A percentile compares a stretch with the other conserved stretches of the same genome.
These are phyloP conservation scores for Fusarium multiceps DNA, from an alignment of 2,329 filamentous ascomycete species.

Conservation along the genomic window DNA sequence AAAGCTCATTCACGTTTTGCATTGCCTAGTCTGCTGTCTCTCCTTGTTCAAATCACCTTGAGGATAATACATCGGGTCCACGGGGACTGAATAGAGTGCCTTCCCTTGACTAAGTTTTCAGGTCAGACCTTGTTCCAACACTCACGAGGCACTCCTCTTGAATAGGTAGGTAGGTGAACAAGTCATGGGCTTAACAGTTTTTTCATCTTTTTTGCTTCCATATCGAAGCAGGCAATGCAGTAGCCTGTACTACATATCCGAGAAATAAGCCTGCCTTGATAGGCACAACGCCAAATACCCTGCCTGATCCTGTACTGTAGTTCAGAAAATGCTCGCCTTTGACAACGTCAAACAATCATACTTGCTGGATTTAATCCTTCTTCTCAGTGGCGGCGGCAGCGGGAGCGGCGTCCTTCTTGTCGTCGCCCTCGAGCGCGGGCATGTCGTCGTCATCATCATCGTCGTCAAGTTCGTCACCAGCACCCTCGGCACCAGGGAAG, in stretches of 20 bases:
- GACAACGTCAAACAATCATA: slow-evolving; percentile 33
- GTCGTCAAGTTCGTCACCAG: slow-evolving; percentile 61
- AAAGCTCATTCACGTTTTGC: not conserved
- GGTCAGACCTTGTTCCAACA: not conserved
- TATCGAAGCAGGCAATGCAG: slow-evolving; percentile 39
- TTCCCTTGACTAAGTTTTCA: not conserved
- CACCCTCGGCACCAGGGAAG: slow-evolving; percentile 65
- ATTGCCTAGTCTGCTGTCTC: not conserved
- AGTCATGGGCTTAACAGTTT: slow-evolving; percentile 33
- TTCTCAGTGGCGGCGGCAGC: slow-evolving; percentile 53
- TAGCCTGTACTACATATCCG: slow-evolving; percentile 32
- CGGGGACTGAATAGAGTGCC: not conserved
- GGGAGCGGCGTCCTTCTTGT: slow-evolving; percentile 54
- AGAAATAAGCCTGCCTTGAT: slow-evolving; percentile 37
- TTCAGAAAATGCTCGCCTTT: slow-evolving; percentile 38
- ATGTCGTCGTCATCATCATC: slow-evolving; percentile 83
- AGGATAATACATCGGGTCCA: not conserved
- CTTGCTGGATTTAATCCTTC: slow-evolving; percentile 49
- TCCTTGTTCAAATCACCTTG: not conserved
- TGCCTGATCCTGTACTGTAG: slow-evolving; percentile 36
- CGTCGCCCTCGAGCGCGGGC: slow-evolving; percentile 79
- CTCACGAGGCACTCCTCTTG: not conserved
- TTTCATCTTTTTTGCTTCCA: slow-evolving; percentile 38
- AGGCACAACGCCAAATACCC: slow-evolving; percentile 43
- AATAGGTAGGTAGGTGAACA: not conserved